Percentiles rank a stretch among this genome's conserved stretches.
phyloP scores from a whole-genome alignment of 176 grass and related monocot genomes.

The Areca catechu region DNA sequence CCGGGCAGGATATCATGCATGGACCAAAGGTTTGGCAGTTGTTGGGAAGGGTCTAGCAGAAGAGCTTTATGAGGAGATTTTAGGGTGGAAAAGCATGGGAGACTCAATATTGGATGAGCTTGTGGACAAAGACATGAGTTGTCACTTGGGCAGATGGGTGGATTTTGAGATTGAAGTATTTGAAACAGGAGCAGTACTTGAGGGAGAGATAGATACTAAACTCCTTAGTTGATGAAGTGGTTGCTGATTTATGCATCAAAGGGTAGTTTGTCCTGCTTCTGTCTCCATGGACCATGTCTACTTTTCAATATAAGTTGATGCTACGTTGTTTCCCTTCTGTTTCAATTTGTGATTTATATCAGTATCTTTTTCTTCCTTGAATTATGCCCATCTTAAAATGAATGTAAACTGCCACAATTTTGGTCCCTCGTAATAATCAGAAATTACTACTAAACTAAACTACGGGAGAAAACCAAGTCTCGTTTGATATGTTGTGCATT shows the following conservation, averaged over 20 bases:
- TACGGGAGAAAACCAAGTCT: no score
- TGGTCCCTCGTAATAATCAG: no score
- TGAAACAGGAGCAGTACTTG: constrained; percentile 45
- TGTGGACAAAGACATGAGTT: constrained; percentile 83
- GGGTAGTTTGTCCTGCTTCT: no score
- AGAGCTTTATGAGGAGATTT: constrained; percentile 45
- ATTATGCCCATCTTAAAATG: no score
- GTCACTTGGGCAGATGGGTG: constrained; percentile 50
- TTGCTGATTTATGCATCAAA: constrained; percentile 32
- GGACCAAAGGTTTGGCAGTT: constrained; percentile 47
- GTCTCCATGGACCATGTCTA: no score
- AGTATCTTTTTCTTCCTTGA: no score
- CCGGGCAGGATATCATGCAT: constrained; percentile 60
- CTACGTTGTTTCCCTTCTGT: no score
- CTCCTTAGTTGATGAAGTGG: constrained; percentile 59
- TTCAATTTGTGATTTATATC: no score
- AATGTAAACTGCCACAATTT: no score
- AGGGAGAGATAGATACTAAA: constrained; percentile 50
- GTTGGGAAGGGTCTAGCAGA: constrained; percentile 24
- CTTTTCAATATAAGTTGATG: no score
- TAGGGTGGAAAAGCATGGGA: constrained; percentile 52
- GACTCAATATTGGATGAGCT: constrained; percentile 53
- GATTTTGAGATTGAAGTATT: constrained; percentile 54
- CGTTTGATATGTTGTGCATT: no score
- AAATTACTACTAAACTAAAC: no score